phyloP scores from a whole-genome alignment of 257 asterid genomes.

The Fraxinus quadrangulata region DNA sequence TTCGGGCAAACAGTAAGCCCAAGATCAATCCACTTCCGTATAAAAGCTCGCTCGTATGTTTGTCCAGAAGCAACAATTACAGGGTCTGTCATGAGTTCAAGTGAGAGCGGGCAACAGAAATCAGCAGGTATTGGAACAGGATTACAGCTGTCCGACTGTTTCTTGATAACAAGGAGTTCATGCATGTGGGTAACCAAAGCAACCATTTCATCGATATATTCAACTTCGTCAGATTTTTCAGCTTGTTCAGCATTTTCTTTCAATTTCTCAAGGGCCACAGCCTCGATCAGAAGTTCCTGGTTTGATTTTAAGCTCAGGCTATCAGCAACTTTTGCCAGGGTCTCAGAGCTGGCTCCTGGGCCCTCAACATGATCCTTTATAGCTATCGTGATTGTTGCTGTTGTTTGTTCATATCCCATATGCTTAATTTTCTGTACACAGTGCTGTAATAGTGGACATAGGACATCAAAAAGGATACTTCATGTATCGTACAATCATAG shows the following conservation, averaged over 20 bases:
- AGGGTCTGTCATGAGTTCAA: conserved; percentile 92
- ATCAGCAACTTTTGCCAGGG: conserved; percentile 60
- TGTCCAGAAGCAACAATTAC: conserved; percentile 92
- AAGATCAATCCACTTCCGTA: conserved; percentile 81
- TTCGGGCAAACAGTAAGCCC: conserved; percentile 90
- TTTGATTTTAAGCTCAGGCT: conserved; percentile 68
- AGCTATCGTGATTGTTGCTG: conserved; percentile 53
- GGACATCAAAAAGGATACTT: neutral
- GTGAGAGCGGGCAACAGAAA: conserved; percentile 90
- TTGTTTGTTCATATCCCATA: conserved; percentile 49
- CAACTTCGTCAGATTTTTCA: conserved; percentile 64
- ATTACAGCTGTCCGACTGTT: conserved; percentile 64
- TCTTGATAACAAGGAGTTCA: conserved; percentile 65
- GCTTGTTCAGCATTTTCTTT: conserved; percentile 84
- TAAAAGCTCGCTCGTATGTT: conserved; percentile 85
- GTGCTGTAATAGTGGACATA: conserved; percentile 38
- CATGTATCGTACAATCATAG: neutral
- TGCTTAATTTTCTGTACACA: conserved; percentile 62
- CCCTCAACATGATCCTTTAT: conserved; percentile 66
- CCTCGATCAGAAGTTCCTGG: conserved; percentile 82
- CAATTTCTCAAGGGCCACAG: conserved; percentile 86
- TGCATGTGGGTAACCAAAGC: conserved; percentile 79
- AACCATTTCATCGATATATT: conserved; percentile 70
- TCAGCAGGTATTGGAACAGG: conserved; percentile 79
- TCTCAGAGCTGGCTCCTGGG: conserved; percentile 67